Percentiles rank a stretch among this genome's conserved stretches.
Conservation (phyloP, 164 flowering plant species). For the Echeveria elegans region DNA sequence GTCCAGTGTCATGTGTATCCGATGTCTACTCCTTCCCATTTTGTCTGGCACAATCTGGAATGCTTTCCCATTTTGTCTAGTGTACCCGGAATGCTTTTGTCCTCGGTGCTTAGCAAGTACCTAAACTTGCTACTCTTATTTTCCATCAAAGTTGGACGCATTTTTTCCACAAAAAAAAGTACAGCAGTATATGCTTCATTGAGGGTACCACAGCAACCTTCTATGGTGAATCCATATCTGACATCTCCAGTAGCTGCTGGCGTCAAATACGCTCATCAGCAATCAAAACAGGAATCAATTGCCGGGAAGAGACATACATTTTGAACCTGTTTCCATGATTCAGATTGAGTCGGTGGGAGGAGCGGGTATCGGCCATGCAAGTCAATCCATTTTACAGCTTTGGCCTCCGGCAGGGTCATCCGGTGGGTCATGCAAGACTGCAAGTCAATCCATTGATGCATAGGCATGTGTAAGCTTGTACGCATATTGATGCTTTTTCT, state of each 20-base stretch:
- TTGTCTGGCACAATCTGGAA: no score
- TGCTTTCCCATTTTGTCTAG: no score
- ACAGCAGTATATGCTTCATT: conserved; percentile 30
- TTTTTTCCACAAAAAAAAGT: no score
- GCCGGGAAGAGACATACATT: conserved; percentile 23
- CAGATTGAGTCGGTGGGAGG: neutral
- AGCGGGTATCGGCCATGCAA: neutral
- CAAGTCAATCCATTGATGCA: no score
- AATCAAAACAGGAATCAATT: conserved; percentile 23
- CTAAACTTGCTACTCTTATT: no score
- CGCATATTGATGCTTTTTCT: no score
- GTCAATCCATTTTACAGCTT: neutral
- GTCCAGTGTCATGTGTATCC: neutral
- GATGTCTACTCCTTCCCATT: no score
- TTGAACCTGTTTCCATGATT: neutral
- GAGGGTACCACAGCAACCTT: conserved; percentile 40
- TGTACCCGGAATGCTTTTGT: no score
- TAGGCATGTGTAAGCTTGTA: no score
- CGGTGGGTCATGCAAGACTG: no score
- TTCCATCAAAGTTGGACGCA: no score
- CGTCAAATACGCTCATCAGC: conserved; percentile 27
- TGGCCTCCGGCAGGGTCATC: neutral
- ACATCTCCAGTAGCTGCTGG: conserved; percentile 31
- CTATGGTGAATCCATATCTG: conserved; percentile 27
- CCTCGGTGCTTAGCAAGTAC: no score